Conservation (phyloP, 2,329 filamentous ascomycete genomes). For the Arthrobotrys sphaeroides region DNA sequence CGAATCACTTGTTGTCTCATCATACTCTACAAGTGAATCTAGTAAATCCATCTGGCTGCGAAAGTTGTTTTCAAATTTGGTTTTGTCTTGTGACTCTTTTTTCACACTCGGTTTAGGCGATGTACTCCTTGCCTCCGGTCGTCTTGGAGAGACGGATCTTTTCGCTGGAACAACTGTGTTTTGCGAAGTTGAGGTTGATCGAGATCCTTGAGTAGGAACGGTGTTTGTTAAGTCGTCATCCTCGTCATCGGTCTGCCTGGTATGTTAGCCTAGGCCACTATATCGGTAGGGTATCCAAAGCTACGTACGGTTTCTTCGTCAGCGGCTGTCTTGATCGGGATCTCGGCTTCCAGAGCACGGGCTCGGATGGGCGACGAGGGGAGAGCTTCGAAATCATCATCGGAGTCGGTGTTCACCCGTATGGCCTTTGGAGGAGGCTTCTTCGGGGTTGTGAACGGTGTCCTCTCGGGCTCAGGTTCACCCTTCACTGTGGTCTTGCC, state of each 20-base stretch:
- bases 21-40: slow-evolving; percentile 19
- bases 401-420: slow-evolving; percentile 47
- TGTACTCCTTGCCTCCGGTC: not conserved
- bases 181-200: slow-evolving; percentile 24
- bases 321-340: not conserved
- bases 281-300: not conserved
- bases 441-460: slow-evolving; percentile 35
- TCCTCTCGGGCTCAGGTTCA: slow-evolving; percentile 41
- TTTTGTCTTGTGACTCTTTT: not conserved
- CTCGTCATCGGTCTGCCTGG: slow-evolving; percentile 42
- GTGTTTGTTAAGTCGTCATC: slow-evolving; percentile 18
- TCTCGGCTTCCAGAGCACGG: slow-evolving; percentile 1
- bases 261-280: not conserved
- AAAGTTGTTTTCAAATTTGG: slow-evolving; percentile 32
- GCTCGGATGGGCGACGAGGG: slow-evolving; percentile 27
- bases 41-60: slow-evolving; percentile 21
- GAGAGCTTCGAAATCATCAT: slow-evolving; percentile 45
- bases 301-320: slow-evolving; percentile 39
- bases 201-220: slow-evolving; percentile 29
- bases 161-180: not conserved
- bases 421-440: slow-evolving; percentile 44
- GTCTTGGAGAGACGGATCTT: not conserved
- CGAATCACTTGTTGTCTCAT: slow-evolving; percentile 34
- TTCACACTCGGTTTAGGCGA: slow-evolving; percentile 22
- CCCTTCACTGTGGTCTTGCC: slow-evolving; percentile 39